Evolutionary conservation across 2,329 filamentous ascomycete species (phyloP).

Genomic region (Neopestalotiopsis sp.): DNA sequence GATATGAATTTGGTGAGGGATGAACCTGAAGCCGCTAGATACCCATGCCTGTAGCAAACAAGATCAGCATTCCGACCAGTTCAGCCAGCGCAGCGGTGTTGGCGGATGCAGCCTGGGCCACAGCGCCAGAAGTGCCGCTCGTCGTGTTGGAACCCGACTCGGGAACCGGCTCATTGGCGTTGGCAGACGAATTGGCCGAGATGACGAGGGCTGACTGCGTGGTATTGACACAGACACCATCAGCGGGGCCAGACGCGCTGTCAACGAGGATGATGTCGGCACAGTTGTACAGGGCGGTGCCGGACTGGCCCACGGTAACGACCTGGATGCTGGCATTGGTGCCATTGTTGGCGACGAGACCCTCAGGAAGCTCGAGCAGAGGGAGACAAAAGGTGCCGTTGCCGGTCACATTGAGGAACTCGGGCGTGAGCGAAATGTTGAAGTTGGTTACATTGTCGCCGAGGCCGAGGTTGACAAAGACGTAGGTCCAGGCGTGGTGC

Average conservation of each 20-base stretch:
- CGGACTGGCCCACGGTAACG: constrained; percentile 63
- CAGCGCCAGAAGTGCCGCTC: background rate
- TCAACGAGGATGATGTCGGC: constrained; percentile 70
- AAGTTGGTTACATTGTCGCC: constrained; percentile 62
- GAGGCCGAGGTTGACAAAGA: constrained; percentile 59
- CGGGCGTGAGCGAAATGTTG: constrained; percentile 69
- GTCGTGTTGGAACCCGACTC: background rate
- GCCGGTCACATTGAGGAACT: constrained; percentile 63
- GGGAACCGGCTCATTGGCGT: background rate
- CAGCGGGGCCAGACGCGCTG: background rate
- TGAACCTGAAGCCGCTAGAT: background rate
- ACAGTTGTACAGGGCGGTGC: constrained; percentile 73
- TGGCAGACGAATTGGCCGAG: constrained; percentile 8
- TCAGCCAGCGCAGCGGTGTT: constrained; percentile 36
- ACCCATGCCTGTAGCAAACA: constrained; percentile 44
- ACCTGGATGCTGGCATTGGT: constrained; percentile 72
- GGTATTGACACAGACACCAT: constrained; percentile 44
- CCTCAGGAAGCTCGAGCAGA: constrained; percentile 57
- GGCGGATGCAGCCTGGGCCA: constrained; percentile 27
- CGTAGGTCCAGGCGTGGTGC: constrained; percentile 57
- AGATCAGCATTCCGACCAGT: constrained; percentile 42
- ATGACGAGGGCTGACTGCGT: constrained; percentile 52
- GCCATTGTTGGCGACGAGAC: constrained; percentile 56
- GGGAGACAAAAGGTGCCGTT: constrained; percentile 71
- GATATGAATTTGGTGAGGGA: too few relatives aligned